phyloP scores from a whole-genome alignment of 345 rosid genomes.

The Gossypium ekmanianum region DNA sequence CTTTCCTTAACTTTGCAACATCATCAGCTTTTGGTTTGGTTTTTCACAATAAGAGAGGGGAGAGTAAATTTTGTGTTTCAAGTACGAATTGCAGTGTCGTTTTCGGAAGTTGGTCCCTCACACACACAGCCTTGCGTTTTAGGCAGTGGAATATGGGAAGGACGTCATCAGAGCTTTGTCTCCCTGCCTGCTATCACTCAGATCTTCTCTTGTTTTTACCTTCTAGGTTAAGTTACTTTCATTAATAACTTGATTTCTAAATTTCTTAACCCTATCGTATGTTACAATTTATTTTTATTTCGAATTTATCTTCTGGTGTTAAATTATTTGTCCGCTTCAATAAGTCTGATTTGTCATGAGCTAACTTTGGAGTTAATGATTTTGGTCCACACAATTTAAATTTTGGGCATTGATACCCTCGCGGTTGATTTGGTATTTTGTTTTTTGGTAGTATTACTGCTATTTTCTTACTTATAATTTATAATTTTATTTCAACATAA shows the following conservation, averaged over 20 bases:
- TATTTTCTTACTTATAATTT: no score
- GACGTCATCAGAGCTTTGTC: slow-evolving; percentile 1
- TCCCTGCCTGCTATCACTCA: neutral
- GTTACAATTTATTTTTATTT: neutral
- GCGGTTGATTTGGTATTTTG: no score
- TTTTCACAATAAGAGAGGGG: neutral
- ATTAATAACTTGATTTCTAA: neutral
- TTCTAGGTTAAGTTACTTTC: neutral
- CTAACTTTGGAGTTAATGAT: no score
- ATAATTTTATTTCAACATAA: no score
- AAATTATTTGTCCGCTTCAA: no score
- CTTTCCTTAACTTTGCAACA: neutral
- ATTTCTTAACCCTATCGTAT: neutral
- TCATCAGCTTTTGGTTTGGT: neutral
- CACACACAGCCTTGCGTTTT: neutral
- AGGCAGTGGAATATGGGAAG: slow-evolving; percentile 5
- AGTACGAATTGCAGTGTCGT: neutral
- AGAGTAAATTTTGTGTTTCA: neutral
- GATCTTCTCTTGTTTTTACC: slow-evolving; percentile 13
- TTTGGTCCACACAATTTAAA: no score
- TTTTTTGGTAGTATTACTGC: no score
- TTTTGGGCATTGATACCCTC: no score
- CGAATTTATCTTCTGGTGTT: no score
- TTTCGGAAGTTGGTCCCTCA: slow-evolving; percentile 10
- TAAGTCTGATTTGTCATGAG: no score